phyloP scores from a whole-genome alignment of 176 grass and related monocot genomes.

The Carex littledalei region DNA sequence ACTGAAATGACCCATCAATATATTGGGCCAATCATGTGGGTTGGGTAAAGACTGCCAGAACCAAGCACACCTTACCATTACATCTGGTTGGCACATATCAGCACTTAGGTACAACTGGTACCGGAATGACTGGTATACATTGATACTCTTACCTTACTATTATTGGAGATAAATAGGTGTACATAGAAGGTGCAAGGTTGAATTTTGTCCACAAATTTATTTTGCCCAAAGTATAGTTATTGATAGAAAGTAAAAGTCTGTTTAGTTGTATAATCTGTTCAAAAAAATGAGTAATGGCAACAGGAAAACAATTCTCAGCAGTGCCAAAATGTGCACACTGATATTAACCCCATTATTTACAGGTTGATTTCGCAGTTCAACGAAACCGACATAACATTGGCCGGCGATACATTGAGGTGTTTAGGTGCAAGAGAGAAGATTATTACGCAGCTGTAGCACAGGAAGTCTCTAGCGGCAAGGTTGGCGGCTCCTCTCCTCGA shows the following conservation, averaged over 20 bases:
- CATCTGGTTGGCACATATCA: neutral
- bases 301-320: neutral
- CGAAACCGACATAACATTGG: conserved; percentile 39
- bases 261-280: neutral
- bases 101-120: neutral
- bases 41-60: neutral
- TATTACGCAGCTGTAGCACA: conserved; percentile 34
- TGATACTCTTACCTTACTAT: neutral
- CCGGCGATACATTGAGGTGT: conserved; percentile 40
- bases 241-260: neutral
- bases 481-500: conserved; percentile 8
- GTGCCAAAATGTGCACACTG: neutral
- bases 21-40: neutral
- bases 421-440: conserved; percentile 37
- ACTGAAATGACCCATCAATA: neutral
- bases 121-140: neutral
- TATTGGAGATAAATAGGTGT: neutral
- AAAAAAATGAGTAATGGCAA: neutral
- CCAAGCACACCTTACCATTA: neutral
- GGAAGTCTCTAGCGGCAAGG: conserved; percentile 23
- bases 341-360: neutral
- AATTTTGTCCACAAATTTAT: neutral
- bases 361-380: conserved; percentile 34
- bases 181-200: neutral
- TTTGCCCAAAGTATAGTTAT: neutral